Evolutionary conservation across 768 basidiomycete species (phyloP), one percentile per base, ranked within the genome.

Genomic region (Rhodotorula diobovata): DNA sequence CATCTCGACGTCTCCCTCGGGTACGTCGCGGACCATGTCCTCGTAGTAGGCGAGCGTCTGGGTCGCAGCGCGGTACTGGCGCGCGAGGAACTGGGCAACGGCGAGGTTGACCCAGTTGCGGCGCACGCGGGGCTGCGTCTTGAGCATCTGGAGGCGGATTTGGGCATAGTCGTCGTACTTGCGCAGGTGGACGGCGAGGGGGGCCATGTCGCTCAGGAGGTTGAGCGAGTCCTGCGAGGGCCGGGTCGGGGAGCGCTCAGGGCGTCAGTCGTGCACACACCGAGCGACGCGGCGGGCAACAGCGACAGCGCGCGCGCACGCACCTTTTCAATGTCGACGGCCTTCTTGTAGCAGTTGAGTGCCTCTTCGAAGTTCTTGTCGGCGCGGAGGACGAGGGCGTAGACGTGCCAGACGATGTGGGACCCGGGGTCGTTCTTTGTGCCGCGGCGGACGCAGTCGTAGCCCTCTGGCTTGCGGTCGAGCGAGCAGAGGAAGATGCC

Each of bases 381-480:
- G 16, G 89, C 89, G 80, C 95, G 92, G 80, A 93, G 90, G 32
- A 96, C 87, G 77, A 99, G 88, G 37, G 93, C 96, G 79, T 92
- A 90, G 74, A 98, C 95, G 81, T 99, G 96, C 94, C 96, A 98
- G 79, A 89, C 89, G 79, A 99, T 97, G 78, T 97, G 93, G 30
- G 69, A 72, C 43, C 86, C 88, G 65, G 91, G 81, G 81, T 94
- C 91, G 58, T 88, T 83, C 54, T 87, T 85, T 74, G 91, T 85
- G 68, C 93, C 93, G 41, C 90, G 88, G 83, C 89, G 89, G 75
- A 92, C 89, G 56, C 91, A 85, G 48, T 90, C 88, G 68, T 90
- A 83, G 41, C 93, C 93, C 73, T 93, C 87, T 39, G 89, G 91
- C 71, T 87, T 87, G 78, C 85, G 84, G 61, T 87, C 91, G 86